Evolutionary conservation across 208 protist genomes (phyloP).

Genomic region (Vickermania spadyakhi): DNA sequence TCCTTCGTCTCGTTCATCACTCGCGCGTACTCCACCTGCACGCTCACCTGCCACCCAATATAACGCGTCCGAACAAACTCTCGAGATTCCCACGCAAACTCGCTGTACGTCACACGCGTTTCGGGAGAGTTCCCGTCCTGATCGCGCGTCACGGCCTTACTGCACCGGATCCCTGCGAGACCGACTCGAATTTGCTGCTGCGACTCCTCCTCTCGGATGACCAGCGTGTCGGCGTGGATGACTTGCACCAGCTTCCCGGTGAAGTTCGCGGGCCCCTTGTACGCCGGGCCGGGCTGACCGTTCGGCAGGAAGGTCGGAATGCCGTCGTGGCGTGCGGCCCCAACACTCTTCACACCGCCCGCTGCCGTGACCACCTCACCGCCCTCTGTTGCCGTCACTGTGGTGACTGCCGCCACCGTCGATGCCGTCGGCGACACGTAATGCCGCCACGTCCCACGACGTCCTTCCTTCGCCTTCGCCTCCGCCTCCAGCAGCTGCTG

Average conservation of each 20-base stretch:
- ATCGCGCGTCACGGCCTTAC: conserved; percentile 75
- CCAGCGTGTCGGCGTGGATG: conserved; percentile 73
- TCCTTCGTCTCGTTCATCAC: conserved; percentile 79
- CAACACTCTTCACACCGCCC: not conserved
- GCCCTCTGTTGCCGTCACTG: conserved; percentile 4
- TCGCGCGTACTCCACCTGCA: conserved; percentile 71
- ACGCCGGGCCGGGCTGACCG: conserved; percentile 28
- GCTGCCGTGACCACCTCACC: conserved; percentile 10
- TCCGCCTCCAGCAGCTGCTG: conserved; percentile 9
- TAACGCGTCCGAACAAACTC: conserved; percentile 77
- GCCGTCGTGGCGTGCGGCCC: conserved; percentile 14
- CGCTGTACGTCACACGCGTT: conserved; percentile 72
- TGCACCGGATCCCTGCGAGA: conserved; percentile 67
- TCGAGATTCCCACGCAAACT: conserved; percentile 82
- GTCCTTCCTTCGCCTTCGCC: not conserved
- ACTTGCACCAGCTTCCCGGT: conserved; percentile 66
- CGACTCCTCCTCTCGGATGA: conserved; percentile 49
- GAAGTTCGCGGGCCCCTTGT: conserved; percentile 55
- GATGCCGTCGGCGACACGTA: not conserved
- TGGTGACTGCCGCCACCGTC: not conserved
- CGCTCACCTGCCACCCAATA: conserved; percentile 65
- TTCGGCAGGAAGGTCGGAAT: conserved; percentile 36
- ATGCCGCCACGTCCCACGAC: not conserved
- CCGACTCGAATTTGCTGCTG: conserved; percentile 47
- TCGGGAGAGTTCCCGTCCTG: conserved; percentile 72